Evolutionary conservation across 345 rosid genomes (phyloP).

Genomic region (Populus alba): DNA sequence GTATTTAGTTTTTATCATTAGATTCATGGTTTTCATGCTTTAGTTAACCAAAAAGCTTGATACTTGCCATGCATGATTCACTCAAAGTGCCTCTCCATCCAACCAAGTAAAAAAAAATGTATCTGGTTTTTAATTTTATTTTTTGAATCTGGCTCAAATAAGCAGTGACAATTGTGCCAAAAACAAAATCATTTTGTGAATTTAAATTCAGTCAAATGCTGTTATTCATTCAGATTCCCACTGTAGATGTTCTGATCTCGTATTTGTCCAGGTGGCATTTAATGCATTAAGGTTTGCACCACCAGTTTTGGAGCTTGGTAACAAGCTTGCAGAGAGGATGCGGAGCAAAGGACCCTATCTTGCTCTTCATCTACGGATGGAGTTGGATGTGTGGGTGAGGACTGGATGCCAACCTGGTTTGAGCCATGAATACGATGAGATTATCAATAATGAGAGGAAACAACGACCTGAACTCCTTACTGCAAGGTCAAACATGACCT

Average conservation of each 20-base stretch:
- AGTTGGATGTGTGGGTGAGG: slow-evolving; percentile 96
- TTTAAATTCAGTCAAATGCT: not conserved
- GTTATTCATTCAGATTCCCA: not conserved
- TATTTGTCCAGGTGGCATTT: slow-evolving; percentile 67
- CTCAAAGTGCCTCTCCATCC: too few species aligned
- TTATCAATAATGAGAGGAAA: slow-evolving; percentile 64
- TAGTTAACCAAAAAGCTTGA: too few species aligned
- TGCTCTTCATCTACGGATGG: slow-evolving; percentile 85
- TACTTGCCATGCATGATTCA: not conserved
- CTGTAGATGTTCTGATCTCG: not conserved
- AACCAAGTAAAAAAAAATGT: too few species aligned
- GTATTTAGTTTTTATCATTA: not conserved
- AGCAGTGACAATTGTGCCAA: too few species aligned
- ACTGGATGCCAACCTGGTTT: slow-evolving; percentile 93
- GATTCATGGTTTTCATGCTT: not conserved
- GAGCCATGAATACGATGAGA: slow-evolving; percentile 67
- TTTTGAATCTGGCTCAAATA: too few species aligned
- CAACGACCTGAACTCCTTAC: slow-evolving; percentile 86
- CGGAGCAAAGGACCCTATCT: slow-evolving; percentile 77
- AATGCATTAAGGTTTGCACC: slow-evolving; percentile 72
- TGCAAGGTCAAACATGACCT: slow-evolving; percentile 75
- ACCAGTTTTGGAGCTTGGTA: slow-evolving; percentile 67
- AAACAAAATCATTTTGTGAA: not conserved
- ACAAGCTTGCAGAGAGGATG: slow-evolving; percentile 79
- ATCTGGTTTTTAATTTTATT: too few species aligned